Base-by-base conservation (phyloP, 306 rosid species). In the Vicia villosa region DNA sequence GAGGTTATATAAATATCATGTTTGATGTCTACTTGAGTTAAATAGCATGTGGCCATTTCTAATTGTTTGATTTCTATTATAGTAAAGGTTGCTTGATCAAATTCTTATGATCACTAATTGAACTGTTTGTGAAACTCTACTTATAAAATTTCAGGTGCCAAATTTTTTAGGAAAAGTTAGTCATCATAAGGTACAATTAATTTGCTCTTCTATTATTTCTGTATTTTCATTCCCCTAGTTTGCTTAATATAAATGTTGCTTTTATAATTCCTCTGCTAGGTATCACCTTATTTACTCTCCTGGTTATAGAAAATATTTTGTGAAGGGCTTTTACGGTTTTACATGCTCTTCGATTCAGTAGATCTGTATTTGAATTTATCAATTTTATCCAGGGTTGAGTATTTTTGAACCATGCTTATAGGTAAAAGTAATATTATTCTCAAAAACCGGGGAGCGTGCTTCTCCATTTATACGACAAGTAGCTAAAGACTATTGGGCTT, bases 351-450 rank as follows among this genome's bases (percentile, higher is more conserved):
- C 66, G 37, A 46, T 72, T 64, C 57, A 32, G 40, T 66, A 43
- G 15, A 58, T 74, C 37, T 54, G 60, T 56, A 52, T 49, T 70
- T 69, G 13, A 68, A 26, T 22, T 72, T 55, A 45, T 72, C 55
- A 37, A 60, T 41, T 63, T 66, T 24, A 79, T 32, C 49, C 57
- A 69, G 54, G 30, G n/a, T 59, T 81, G 68, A 51, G 22, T 63
- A 46, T 30, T 74, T 61, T 72, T 37, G 40, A 75, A 49, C 68
- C 60, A 79, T 84, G 36, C 20, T 74, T 63, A 22, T 46, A 90
- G 98, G 98, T 94, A 34, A 94, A 86, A 83, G 95, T 88, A 28
- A 76, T 94, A 24, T 65, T 88, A 77, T 88, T 94, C 80, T 87
- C 90, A 62, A 81, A 72, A 79, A 72, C 81, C 8, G 98, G 97